Percentiles rank a stretch among this genome's conserved stretches.
These are phyloP conservation scores for Claviceps lovelessii DNA, from an alignment of 2,329 filamentous ascomycete genomes.

Conservation along the genomic window DNA sequence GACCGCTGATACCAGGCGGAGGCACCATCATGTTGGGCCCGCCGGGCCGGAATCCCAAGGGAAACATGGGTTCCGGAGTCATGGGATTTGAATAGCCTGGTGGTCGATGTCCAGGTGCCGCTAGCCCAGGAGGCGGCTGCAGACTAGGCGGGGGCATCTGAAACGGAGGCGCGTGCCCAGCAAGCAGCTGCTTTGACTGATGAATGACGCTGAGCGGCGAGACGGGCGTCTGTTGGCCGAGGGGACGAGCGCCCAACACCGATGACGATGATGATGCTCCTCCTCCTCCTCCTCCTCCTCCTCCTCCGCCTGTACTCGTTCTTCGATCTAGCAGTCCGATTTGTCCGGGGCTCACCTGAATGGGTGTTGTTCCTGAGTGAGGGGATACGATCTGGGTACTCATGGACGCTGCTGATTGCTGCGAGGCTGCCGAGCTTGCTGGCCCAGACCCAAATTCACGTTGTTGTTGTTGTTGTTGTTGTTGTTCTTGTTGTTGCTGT, in stretches of 20 bases:
- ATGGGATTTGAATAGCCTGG: slow-evolving; percentile 44
- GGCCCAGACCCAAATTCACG: slow-evolving; percentile 26
- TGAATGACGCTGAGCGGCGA: slow-evolving; percentile 38
- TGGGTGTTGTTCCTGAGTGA: slow-evolving; percentile 46
- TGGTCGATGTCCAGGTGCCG: slow-evolving; percentile 18
- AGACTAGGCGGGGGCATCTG: slow-evolving; percentile 44
- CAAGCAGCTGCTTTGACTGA: slow-evolving; percentile 11
- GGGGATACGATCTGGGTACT: slow-evolving; percentile 45
- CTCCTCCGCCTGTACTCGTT: slow-evolving; percentile 31
- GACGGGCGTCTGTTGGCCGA: slow-evolving; percentile 21
- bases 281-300: slow-evolving; percentile 8
- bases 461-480: slow-evolving; percentile 34
- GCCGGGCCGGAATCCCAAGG: slow-evolving; percentile 30
- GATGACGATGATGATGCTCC: not conserved
- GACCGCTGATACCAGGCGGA: slow-evolving; percentile 37
- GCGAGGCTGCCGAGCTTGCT: slow-evolving; percentile 55
- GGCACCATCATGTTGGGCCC: slow-evolving; percentile 31
- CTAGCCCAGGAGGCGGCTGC: slow-evolving; percentile 27
- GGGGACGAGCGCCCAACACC: slow-evolving; percentile 15
- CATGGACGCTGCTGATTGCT: slow-evolving; percentile 36
- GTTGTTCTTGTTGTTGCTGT: not conserved
- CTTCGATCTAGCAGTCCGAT: slow-evolving; percentile 47
- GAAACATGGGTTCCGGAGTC: slow-evolving; percentile 36
- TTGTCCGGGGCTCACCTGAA: slow-evolving; percentile 50
- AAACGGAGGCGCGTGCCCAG: slow-evolving; percentile 31